A percentile compares a stretch with the other conserved stretches of the same genome.
phyloP scores from a whole-genome alignment of 148 eudicot species.

The Rhododendron mucronatum region DNA sequence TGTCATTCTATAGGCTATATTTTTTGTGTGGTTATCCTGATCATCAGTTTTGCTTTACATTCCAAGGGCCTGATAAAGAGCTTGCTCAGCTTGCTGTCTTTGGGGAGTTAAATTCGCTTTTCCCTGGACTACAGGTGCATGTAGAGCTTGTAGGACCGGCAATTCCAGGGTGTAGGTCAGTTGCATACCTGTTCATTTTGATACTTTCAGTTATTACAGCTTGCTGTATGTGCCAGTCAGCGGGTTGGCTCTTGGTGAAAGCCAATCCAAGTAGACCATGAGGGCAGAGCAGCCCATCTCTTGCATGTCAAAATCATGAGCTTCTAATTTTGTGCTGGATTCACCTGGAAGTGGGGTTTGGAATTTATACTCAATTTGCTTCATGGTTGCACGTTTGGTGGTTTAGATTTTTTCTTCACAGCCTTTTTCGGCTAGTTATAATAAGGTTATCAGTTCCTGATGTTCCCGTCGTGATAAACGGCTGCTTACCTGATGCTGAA shows the following conservation, averaged over 20 bases:
- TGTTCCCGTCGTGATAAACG: background rate
- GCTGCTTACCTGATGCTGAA: background rate
- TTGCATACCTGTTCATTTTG: background rate
- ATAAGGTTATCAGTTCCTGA: background rate
- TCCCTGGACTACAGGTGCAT: conserved; percentile 49
- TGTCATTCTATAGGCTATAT: background rate
- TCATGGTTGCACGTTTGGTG: background rate
- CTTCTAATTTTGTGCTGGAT: background rate
- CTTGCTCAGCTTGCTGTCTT: conserved; percentile 70
- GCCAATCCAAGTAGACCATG: background rate
- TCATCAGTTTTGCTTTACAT: conserved; percentile 7
- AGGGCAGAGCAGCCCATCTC: background rate
- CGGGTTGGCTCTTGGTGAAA: background rate
- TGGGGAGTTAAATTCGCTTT: conserved; percentile 74
- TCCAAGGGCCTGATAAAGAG: conserved; percentile 84
- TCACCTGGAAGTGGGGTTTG: background rate
- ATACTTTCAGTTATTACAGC: background rate
- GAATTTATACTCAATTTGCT: background rate
- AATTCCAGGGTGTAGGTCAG: conserved; percentile 63
- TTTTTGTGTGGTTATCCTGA: background rate
- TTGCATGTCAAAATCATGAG: background rate
- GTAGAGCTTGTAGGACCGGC: conserved; percentile 77
- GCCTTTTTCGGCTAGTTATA: background rate
- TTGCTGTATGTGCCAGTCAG: background rate
- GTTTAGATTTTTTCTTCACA: background rate